Percentiles rank a stretch among this genome's conserved stretches.
phyloP scores from a whole-genome alignment of 1,284 basidiomycete genomes.

The Coriolopsis trogii region DNA sequence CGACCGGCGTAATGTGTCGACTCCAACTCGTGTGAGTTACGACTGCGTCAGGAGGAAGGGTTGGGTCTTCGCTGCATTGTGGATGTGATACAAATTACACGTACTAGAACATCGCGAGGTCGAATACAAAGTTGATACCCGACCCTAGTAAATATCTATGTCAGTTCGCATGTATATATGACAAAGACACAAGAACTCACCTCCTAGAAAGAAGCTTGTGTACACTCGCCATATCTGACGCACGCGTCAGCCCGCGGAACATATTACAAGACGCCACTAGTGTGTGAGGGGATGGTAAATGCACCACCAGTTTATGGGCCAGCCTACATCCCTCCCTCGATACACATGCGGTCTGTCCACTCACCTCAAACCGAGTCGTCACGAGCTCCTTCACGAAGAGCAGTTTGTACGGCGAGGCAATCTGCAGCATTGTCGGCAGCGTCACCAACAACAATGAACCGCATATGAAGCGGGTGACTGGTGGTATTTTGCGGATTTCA shows the following conservation, averaged over 20 bases:
- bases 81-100: neutral
- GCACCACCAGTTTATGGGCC: neutral
- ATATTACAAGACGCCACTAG: neutral
- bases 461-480: conserved; percentile 78
- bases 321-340: neutral
- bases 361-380: conserved; percentile 54
- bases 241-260: neutral
- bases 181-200: conserved; percentile 41
- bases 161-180: neutral
- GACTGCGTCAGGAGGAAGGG: conserved; percentile 42
- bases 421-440: conserved; percentile 57
- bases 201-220: conserved; percentile 79
- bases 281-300: no score
- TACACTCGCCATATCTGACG: conserved; percentile 75
- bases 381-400: conserved; percentile 59
- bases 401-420: conserved; percentile 59
- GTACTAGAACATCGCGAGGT: conserved; percentile 79
- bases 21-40: conserved; percentile 67
- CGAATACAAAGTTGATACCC: conserved; percentile 70
- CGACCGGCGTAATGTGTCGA: conserved; percentile 55
- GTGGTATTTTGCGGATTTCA: conserved; percentile 82
- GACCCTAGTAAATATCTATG: conserved; percentile 40
- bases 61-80: no score
- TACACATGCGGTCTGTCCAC: conserved; percentile 27
- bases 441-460: conserved; percentile 66